Evolutionary conservation across 441 rosid genomes (phyloP), one percentile per base, ranked within the genome.

Genomic region (Erysimum pusillum): DNA sequence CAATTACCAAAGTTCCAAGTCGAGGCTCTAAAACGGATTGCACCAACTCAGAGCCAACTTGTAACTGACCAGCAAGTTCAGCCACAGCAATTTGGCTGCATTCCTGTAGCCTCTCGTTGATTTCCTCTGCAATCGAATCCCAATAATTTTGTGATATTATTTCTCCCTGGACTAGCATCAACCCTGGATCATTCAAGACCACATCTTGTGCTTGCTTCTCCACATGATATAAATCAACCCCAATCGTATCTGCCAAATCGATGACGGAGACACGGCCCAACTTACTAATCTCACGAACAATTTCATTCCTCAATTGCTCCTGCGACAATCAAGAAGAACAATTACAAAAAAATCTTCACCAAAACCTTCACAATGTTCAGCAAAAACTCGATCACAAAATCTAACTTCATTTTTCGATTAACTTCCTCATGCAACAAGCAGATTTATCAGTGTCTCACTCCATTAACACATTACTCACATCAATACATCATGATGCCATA

Each of bases 71-170:
- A 34, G 99, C 99, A 54, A 96, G 71, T 51, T 96, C 98, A 0
- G 99, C 92, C 59, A 96, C 74, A 60, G 98, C 84, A 78, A 96
- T 89, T 79, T 93, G 99, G 78, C 98, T 91, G 74, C 98, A 91
- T 71, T 96, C 98, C 79, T 91, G 97, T 65, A 93, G 97, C 83
- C 98, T 88, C 85, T 93, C 99, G 17, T 93, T 93, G 63, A 93
- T 88, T 76, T 96, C 99, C 85, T 96, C 99, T 0, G 97, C 97
- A 9, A 88, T 85, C 5, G 85, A 81, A 71, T 93, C 99, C 99
- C 98, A 96, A 74, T 95, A 96, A 15, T 59, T 80, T 69, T 96
- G 90, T 15, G 98, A 96, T 78, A 96, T 89, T 38, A 93, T 87
- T 77, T 96, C 99, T 74, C 97, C 98, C 67, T 96, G 96, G 66